A percentile compares a stretch with the other conserved stretches of the same genome.
Conservation (phyloP, 1,139 yeast species). For the Martiniozyma asiatica region DNA sequence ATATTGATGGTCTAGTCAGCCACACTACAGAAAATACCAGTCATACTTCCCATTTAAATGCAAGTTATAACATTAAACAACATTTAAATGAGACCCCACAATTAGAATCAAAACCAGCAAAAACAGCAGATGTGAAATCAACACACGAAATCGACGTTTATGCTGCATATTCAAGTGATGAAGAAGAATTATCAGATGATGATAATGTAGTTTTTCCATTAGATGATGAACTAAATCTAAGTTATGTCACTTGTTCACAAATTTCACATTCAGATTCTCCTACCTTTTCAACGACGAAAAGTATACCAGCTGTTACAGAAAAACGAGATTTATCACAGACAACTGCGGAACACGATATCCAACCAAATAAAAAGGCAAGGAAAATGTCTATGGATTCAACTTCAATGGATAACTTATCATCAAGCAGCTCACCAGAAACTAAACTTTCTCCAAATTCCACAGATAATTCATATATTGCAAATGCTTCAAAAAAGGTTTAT, state of each 20-base stretch:
- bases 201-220: conserved; percentile 7
- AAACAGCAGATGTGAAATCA: too few species aligned
- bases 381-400: conserved; percentile 1
- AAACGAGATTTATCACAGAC: conserved; percentile 3
- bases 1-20: conserved; percentile 15
- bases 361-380: conserved; percentile 4
- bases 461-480: conserved; percentile 1
- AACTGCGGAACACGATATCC: too few species aligned
- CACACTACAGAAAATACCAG: too few species aligned
- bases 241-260: conserved; percentile 1
- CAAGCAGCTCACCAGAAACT: too few species aligned
- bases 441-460: not conserved
- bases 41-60: too few species aligned
- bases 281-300: not conserved
- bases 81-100: too few species aligned
- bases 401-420: not conserved
- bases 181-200: conserved; percentile 1
- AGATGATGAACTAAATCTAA: conserved; percentile 11
- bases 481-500: too few species aligned
- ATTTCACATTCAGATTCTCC: not conserved
- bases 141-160: not conserved
- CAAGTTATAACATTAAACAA: too few species aligned
- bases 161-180: conserved; percentile 5
- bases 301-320: not conserved
- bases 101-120: too few species aligned